phyloP scores from a whole-genome alignment of 192 early-diverging fungal genomes.

The Haplosporangium gracile region DNA sequence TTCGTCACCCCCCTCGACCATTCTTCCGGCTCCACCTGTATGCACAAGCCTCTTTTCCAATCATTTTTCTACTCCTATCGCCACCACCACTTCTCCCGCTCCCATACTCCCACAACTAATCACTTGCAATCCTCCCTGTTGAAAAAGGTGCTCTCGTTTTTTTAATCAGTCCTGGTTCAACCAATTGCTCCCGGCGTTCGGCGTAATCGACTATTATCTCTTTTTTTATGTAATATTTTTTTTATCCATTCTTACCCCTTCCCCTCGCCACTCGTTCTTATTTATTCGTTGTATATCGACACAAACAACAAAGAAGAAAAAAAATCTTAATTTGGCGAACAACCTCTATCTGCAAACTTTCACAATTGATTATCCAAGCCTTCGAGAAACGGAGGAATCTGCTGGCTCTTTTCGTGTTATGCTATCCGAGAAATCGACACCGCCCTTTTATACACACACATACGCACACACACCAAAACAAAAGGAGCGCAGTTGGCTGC shows the following conservation, averaged over 20 bases:
- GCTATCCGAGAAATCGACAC: neutral
- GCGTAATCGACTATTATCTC: neutral
- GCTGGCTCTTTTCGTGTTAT: neutral
- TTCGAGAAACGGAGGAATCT: neutral
- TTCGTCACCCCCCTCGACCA: neutral
- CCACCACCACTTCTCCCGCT: conserved; percentile 57
- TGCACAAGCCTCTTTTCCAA: conserved; percentile 54
- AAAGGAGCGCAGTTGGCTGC: neutral
- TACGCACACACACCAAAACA: neutral
- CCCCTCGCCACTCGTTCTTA: neutral
- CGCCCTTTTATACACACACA: neutral
- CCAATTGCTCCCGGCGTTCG: conserved; percentile 1
- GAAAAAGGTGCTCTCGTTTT: neutral
- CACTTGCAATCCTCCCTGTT: neutral
- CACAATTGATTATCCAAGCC: conserved; percentile 1
- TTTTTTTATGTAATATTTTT: neutral
- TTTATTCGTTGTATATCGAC: conserved; percentile 37
- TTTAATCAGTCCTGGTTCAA: neutral
- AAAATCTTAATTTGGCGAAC: neutral
- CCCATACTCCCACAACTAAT: too few species aligned
- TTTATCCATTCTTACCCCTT: neutral
- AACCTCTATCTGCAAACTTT: conserved; percentile 1
- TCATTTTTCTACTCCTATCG: conserved; percentile 72
- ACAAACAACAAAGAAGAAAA: neutral
- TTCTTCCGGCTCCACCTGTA: neutral